These are phyloP conservation scores for Elsinoe perseae DNA, from an alignment of 2,329 filamentous ascomycete species.

Conservation along the genomic window DNA sequence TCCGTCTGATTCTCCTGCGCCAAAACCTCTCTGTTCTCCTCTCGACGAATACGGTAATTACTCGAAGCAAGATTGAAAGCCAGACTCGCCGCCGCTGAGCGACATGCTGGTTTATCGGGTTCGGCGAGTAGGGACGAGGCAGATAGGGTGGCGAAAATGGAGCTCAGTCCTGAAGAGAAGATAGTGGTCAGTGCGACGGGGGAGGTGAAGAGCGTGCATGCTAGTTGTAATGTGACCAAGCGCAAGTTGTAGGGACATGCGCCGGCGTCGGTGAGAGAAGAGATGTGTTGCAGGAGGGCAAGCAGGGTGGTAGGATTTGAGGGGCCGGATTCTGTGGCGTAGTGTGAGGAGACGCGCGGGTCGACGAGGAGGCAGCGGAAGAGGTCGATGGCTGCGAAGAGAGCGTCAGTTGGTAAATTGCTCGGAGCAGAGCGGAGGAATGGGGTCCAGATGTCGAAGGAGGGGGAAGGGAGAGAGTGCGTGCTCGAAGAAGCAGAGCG, in stretches of 20 bases:
- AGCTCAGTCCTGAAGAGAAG: slow-evolving; percentile 24
- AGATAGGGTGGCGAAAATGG: slow-evolving; percentile 60
- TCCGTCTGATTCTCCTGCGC: slow-evolving; percentile 69
- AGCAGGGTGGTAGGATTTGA: slow-evolving; percentile 51
- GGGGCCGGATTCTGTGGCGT: slow-evolving; percentile 60
- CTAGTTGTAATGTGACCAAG: slow-evolving; percentile 73
- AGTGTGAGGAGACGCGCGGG: slow-evolving; percentile 69
- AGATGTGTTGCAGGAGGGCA: slow-evolving; percentile 51
- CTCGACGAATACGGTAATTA: slow-evolving; percentile 58
- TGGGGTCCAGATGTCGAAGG: slow-evolving; percentile 56
- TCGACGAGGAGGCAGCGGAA: slow-evolving; percentile 72
- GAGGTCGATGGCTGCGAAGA: slow-evolving; percentile 82
- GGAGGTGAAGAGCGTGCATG: slow-evolving; percentile 76
- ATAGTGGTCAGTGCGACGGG: slow-evolving; percentile 54
- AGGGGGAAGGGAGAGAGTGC: slow-evolving; percentile 53
- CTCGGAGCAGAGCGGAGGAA: slow-evolving; percentile 52
- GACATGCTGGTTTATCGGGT: slow-evolving; percentile 61
- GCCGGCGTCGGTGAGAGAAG: slow-evolving; percentile 47
- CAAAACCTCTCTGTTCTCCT: slow-evolving; percentile 49
- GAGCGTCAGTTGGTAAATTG: slow-evolving; percentile 52
- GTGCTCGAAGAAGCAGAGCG: slow-evolving; percentile 52
- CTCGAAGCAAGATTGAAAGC: slow-evolving; percentile 72
- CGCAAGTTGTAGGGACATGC: slow-evolving; percentile 71
- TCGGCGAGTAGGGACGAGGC: slow-evolving; percentile 69
- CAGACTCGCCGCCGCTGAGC: slow-evolving; percentile 73